phyloP scores from a whole-genome alignment of 345 rosid genomes.

The Hibiscus trionum region DNA sequence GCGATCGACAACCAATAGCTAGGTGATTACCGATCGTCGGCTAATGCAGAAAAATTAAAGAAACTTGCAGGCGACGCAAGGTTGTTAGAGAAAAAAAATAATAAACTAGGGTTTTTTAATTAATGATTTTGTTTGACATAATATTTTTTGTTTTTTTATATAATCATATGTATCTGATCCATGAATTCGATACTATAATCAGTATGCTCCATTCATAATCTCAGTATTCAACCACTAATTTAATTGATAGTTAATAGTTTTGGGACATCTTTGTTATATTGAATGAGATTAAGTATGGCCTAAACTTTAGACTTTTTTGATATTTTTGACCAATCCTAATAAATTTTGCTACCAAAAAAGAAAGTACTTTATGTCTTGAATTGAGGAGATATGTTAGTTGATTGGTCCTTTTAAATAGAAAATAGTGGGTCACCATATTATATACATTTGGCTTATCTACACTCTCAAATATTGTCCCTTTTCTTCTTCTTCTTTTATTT shows the following conservation, averaged over 20 bases:
- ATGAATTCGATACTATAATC: too few species aligned
- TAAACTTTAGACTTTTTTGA: neutral
- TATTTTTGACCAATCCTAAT: neutral
- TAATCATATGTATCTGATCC: too few species aligned
- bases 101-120: neutral
- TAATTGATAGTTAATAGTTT: neutral
- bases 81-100: too few species aligned
- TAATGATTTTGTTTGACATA: neutral
- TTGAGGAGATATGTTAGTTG: slow-evolving; percentile 4
- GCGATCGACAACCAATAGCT: too few species aligned
- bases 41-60: too few species aligned
- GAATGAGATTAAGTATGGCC: neutral
- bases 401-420: neutral
- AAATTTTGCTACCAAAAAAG: neutral
- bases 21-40: too few species aligned
- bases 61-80: too few species aligned
- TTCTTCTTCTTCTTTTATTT: neutral
- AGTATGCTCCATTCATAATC: too few species aligned
- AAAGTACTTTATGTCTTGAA: neutral
- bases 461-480: neutral
- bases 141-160: too few species aligned
- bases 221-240: too few species aligned
- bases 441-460: neutral
- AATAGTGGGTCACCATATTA: neutral
- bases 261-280: neutral